Conservation (phyloP, 148 eudicot species). For the Selenicereus undatus region DNA sequence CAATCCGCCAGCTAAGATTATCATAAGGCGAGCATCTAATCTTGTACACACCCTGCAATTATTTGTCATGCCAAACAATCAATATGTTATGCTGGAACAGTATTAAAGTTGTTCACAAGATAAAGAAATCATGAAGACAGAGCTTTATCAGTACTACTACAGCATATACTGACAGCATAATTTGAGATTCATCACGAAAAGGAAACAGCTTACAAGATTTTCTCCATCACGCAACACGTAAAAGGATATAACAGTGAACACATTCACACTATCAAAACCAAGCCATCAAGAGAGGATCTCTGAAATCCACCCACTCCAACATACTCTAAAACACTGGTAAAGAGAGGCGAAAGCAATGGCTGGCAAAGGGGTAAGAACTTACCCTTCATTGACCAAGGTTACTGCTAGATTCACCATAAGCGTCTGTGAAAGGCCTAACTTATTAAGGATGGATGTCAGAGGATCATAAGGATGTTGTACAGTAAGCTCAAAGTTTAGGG, state of each 20-base stretch:
- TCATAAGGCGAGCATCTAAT: constrained; percentile 90
- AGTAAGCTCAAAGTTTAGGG: constrained; percentile 82
- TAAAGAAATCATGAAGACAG: constrained; percentile 16
- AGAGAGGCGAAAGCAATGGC: neutral
- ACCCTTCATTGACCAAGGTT: constrained; percentile 91
- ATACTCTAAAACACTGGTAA: neutral
- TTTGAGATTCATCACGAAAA: neutral
- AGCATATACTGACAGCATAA: neutral
- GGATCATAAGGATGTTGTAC: constrained; percentile 94
- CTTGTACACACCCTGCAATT: constrained; percentile 98
- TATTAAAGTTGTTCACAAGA: constrained; percentile 31
- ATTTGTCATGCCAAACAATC: constrained; percentile 83
- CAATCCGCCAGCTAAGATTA: constrained; percentile 97
- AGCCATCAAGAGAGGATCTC: constrained; percentile 5
- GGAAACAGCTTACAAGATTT: neutral
- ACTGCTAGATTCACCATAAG: constrained; percentile 71
- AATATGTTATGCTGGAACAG: constrained; percentile 48
- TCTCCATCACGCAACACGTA: constrained; percentile 15
- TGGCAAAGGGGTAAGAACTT: constrained; percentile 32
- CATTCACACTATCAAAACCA: constrained; percentile 1
- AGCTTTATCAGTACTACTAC: neutral
- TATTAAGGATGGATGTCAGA: constrained; percentile 73
- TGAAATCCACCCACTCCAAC: constrained; percentile 9
- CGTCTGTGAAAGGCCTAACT: constrained; percentile 80
- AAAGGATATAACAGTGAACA: constrained; percentile 2